Evolutionary conservation across 106 monocot species (phyloP).

Genomic region (Apostasia ramifera): DNA sequence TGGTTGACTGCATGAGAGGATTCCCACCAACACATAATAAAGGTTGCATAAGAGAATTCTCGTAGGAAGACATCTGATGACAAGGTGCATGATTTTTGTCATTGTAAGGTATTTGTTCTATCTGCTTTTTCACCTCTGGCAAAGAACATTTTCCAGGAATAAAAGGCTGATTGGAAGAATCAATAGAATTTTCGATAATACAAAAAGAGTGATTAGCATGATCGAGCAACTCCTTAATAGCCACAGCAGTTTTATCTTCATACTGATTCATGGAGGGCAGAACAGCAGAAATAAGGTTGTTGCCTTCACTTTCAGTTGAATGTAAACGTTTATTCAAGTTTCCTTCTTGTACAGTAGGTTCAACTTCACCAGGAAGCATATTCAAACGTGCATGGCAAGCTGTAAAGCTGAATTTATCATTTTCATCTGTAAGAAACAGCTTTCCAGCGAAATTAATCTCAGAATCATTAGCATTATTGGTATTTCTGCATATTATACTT

Average conservation of each 20-base stretch:
- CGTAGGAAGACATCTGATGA: background rate
- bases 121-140: background rate
- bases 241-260: slow-evolving; percentile 5
- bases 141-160: slow-evolving; percentile 2
- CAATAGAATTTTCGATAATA: background rate
- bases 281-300: background rate
- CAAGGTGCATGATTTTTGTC: background rate
- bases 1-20: background rate
- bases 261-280: slow-evolving; percentile 13
- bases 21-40: slow-evolving; percentile 5
- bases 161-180: slow-evolving; percentile 4
- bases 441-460: slow-evolving; percentile 9
- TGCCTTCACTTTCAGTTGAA: background rate
- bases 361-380: slow-evolving; percentile 5
- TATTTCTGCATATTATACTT: slow-evolving; percentile 40
- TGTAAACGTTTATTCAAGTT: background rate
- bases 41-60: background rate
- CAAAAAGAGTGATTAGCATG: slow-evolving; percentile 4
- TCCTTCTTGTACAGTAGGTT: slow-evolving; percentile 3
- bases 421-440: background rate
- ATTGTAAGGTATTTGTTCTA: slow-evolving; percentile 3
- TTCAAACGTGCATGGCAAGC: slow-evolving; percentile 10
- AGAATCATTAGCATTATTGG: slow-evolving; percentile 8
- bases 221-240: slow-evolving; percentile 1
- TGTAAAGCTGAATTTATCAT: background rate